Conservation (phyloP, 1,139 yeast genomes). For the Candida freyschussii region DNA sequence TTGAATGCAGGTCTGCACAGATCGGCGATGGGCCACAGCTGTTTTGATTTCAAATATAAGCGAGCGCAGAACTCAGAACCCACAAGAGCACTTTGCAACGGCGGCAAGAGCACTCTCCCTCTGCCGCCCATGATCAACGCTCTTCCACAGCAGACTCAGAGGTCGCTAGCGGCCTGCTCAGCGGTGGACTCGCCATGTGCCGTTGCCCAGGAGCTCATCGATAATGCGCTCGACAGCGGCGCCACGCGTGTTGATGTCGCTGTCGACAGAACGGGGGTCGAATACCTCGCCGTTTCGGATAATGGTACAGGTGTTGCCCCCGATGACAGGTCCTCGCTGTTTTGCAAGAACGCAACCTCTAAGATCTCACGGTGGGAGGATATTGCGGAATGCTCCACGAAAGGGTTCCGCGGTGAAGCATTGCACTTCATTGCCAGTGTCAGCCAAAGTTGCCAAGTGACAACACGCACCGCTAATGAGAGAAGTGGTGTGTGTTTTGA, state of each 20-base stretch:
- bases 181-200: slow-evolving; percentile 3
- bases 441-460: slow-evolving; percentile 1
- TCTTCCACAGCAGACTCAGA: no score
- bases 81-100: no score
- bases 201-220: slow-evolving; percentile 2
- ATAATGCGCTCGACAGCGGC: slow-evolving; percentile 3
- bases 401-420: slow-evolving; percentile 5
- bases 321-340: not conserved
- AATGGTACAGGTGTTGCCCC: slow-evolving; percentile 1
- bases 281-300: slow-evolving; percentile 1
- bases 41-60: no score
- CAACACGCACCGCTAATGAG: slow-evolving; percentile 1
- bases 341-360: slow-evolving; percentile 1
- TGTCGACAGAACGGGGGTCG: not conserved
- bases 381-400: no score
- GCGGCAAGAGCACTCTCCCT: no score
- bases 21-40: no score
- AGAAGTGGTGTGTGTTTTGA: no score
- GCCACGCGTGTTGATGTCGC: not conserved
- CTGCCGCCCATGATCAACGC: no score
- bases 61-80: no score
- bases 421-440: slow-evolving; percentile 1
- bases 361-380: not conserved
- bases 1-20: no score
- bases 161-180: slow-evolving; percentile 1